Conservation (phyloP, 129 eudicot genomes). For the Mikania micrantha region DNA sequence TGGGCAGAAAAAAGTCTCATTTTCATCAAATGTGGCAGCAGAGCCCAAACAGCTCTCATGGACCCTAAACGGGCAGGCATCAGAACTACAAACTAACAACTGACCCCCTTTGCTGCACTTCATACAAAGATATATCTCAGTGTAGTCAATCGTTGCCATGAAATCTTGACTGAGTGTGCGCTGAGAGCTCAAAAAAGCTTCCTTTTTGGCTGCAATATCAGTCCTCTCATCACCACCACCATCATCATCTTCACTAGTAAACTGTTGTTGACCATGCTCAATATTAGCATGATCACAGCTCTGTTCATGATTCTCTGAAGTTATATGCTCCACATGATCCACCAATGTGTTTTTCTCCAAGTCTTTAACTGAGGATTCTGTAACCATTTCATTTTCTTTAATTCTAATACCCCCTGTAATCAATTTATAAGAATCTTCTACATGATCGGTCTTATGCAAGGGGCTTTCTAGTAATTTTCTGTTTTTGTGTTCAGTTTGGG, state of each 20-base stretch:
- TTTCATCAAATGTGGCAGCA: conserved; percentile 38
- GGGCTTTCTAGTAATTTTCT: conserved; percentile 2
- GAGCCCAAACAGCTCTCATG: conserved; percentile 67
- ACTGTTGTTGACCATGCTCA: conserved; percentile 15
- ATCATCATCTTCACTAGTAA: conserved; percentile 1
- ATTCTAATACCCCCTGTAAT: background rate
- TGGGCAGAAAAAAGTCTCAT: conserved; percentile 64
- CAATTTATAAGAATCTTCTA: conserved; percentile 8
- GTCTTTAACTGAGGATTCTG: conserved; percentile 8
- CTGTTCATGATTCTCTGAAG: conserved; percentile 13
- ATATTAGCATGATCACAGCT: conserved; percentile 6
- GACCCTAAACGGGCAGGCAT: conserved; percentile 52
- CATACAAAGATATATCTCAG: conserved; percentile 47
- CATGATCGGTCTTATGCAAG: background rate
- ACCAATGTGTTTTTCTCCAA: conserved; percentile 4
- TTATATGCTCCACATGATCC: conserved; percentile 10
- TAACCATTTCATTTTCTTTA: conserved; percentile 16
- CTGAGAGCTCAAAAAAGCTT: conserved; percentile 50
- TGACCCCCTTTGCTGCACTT: conserved; percentile 57
- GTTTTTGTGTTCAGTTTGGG: background rate
- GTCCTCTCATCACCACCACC: conserved; percentile 8
- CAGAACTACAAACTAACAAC: conserved; percentile 52
- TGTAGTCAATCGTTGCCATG: conserved; percentile 31
- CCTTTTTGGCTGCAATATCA: conserved; percentile 34
- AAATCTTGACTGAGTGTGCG: conserved; percentile 42